phyloP scores from a whole-genome alignment of 2,329 filamentous ascomycete genomes.

The Xylariaceae sp. region DNA sequence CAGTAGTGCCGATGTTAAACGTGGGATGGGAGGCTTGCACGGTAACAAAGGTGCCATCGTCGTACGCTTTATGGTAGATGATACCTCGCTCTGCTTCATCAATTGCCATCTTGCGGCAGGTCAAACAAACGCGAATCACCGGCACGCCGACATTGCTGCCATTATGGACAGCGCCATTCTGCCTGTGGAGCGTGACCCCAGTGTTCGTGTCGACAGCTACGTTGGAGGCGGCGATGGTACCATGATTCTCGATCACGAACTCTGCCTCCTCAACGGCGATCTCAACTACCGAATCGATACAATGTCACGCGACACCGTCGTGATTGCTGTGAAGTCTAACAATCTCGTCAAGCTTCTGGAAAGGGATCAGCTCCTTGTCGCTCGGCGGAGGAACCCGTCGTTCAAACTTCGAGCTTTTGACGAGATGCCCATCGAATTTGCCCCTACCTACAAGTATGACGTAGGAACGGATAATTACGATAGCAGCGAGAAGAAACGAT shows the following conservation, averaged over 20 bases:
- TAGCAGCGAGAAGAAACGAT: conserved; percentile 89
- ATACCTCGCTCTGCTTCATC: conserved; percentile 92
- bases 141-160: conserved; percentile 88
- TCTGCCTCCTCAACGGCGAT: conserved; percentile 95
- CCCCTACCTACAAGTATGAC: conserved; percentile 98
- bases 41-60: conserved; percentile 96
- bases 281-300: conserved; percentile 98
- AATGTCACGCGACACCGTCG: conserved; percentile 91
- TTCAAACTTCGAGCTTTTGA: conserved; percentile 88
- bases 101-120: conserved; percentile 97
- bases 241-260: conserved; percentile 95
- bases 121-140: conserved; percentile 84
- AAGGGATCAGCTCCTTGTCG: conserved; percentile 88
- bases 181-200: conserved; percentile 70
- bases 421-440: conserved; percentile 89
- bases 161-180: conserved; percentile 82
- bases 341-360: conserved; percentile 88
- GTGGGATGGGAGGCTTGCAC: conserved; percentile 92
- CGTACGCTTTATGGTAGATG: conserved; percentile 89
- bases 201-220: conserved; percentile 74
- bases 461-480: conserved; percentile 94
- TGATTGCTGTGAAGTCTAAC: conserved; percentile 78
- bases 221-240: conserved; percentile 91
- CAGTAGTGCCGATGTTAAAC: conserved; percentile 82
- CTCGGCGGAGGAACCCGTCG: conserved; percentile 83